Conservation (phyloP, 441 rosid species). For the Sinapis alba region DNA sequence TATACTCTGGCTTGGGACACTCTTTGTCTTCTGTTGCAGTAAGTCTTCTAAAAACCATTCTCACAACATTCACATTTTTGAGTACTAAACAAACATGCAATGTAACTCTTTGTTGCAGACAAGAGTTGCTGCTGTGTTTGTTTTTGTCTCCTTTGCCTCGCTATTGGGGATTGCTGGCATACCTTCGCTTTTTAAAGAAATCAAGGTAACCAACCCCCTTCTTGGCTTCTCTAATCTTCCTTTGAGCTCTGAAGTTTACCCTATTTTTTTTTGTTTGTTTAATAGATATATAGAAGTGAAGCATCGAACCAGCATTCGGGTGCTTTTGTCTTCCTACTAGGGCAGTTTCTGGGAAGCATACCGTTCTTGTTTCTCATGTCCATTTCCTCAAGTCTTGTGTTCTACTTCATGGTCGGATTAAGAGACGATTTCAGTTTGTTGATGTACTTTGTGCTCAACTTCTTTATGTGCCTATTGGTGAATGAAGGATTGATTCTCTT, state of each 20-base stretch:
- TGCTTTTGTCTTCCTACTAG: conserved; percentile 84
- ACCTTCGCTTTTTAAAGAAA: conserved; percentile 75
- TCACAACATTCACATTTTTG: background rate
- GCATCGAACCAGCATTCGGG: conserved; percentile 91
- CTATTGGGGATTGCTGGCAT: conserved; percentile 85
- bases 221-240: background rate
- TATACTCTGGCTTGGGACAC: conserved; percentile 90
- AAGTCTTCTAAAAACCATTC: conserved; percentile 35
- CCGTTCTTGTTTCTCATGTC: conserved; percentile 96
- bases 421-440: conserved; percentile 89
- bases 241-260: conserved; percentile 9
- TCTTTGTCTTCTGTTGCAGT: conserved; percentile 94
- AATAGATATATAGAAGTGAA: conserved; percentile 84
- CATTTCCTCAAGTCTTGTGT: conserved; percentile 92
- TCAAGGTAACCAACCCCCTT: conserved; percentile 52
- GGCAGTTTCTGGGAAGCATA: conserved; percentile 94
- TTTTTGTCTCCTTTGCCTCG: conserved; percentile 83
- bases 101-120: conserved; percentile 54
- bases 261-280: background rate
- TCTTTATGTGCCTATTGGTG: conserved; percentile 86
- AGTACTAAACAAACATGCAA: background rate
- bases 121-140: conserved; percentile 88
- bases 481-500: conserved; percentile 89
- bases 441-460: conserved; percentile 97
- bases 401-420: conserved; percentile 91